phyloP scores from a whole-genome alignment of 495 filamentous ascomycete species.

The Aspergillus campestris region DNA sequence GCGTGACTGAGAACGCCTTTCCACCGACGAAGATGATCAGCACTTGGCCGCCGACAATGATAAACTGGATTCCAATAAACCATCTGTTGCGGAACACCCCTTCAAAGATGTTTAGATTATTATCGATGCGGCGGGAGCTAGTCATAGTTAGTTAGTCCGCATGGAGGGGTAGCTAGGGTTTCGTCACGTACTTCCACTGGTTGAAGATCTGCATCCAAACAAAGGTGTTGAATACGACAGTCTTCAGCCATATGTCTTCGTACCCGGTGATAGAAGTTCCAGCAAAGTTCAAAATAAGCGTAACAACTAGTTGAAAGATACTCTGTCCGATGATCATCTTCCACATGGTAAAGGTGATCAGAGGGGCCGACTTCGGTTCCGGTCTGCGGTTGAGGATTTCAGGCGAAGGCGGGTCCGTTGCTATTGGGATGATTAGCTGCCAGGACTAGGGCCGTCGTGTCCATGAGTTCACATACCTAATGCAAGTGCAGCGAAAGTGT shows the following conservation, averaged over 20 bases:
- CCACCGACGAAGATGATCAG: constrained; percentile 75
- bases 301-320: constrained; percentile 75
- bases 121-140: constrained; percentile 74
- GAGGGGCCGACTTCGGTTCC: constrained; percentile 63
- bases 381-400: constrained; percentile 66
- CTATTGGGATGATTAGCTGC: constrained; percentile 15
- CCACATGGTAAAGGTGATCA: constrained; percentile 81
- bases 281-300: constrained; percentile 67
- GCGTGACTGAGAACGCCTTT: constrained; percentile 54
- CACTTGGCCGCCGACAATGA: constrained; percentile 78
- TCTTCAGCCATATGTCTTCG: constrained; percentile 38
- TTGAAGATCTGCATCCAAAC: constrained; percentile 97
- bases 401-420: constrained; percentile 70
- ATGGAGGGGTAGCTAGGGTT: no score
- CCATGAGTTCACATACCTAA: constrained; percentile 29
- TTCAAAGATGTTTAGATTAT: constrained; percentile 84
- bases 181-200: constrained; percentile 47
- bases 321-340: constrained; percentile 89
- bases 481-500: constrained; percentile 92
- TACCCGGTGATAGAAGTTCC: constrained; percentile 58
- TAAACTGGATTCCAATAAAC: constrained; percentile 71
- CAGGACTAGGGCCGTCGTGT: no score
- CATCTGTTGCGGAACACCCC: constrained; percentile 70
- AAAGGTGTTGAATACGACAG: constrained; percentile 83
- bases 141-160: neutral